These are phyloP conservation scores for Aspergillus pseudotamarii DNA, from an alignment of 2,329 filamentous ascomycete genomes.

Conservation along the genomic window DNA sequence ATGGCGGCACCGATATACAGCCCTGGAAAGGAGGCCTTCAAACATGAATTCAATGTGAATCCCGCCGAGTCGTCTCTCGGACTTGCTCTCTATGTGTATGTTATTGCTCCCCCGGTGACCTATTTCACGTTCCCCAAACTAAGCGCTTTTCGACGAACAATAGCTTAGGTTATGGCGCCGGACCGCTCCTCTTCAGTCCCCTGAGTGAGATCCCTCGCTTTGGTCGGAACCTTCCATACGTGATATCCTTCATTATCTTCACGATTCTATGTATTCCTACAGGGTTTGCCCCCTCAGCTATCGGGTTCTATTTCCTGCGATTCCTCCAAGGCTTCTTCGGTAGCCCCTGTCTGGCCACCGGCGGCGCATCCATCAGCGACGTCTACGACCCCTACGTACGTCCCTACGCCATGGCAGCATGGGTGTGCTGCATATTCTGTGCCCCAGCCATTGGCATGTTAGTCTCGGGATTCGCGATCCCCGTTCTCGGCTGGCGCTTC, in stretches of 20 bases:
- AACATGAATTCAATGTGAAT: conserved; percentile 27
- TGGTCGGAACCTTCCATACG: conserved; percentile 68
- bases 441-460: conserved; percentile 63
- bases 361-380: conserved; percentile 49
- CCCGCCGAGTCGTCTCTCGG: conserved; percentile 31
- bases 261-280: conserved; percentile 68
- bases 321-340: conserved; percentile 69
- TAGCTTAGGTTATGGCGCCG: conserved; percentile 54
- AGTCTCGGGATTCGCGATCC: conserved; percentile 62
- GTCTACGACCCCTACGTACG: conserved; percentile 57
- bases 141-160: not conserved
- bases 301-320: conserved; percentile 65
- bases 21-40: conserved; percentile 22
- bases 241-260: conserved; percentile 67
- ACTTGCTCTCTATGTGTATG: conserved; percentile 33
- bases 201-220: conserved; percentile 67
- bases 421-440: conserved; percentile 30
- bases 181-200: conserved; percentile 66
- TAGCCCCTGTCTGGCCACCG: conserved; percentile 64
- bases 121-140: no score
- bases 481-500: conserved; percentile 33
- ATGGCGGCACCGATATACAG: conserved; percentile 31
- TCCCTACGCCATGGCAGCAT: conserved; percentile 54
- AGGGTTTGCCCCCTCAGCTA: conserved; percentile 63
- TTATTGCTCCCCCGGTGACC: no score